Evolutionary conservation across 108 stramenopile species (phyloP).

Genomic region (Epithemia pelagica): DNA sequence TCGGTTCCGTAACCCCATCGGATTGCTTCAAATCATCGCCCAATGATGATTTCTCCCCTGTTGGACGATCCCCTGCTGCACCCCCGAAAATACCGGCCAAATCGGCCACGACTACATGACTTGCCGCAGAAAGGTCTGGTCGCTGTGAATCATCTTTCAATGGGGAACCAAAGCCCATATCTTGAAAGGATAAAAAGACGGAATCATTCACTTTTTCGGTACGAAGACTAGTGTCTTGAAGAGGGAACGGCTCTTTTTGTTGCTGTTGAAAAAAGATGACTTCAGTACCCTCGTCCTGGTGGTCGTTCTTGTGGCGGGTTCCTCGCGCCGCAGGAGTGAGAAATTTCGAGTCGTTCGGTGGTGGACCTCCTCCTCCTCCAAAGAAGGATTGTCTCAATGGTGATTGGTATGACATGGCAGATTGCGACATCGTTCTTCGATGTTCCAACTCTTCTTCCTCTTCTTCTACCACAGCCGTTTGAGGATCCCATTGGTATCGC

Average conservation of each 20-base stretch:
- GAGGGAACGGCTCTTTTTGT: too few relatives aligned
- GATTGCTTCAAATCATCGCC: not conserved
- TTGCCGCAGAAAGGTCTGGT: not conserved
- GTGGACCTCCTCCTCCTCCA: too few relatives aligned
- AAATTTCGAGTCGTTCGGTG: too few relatives aligned
- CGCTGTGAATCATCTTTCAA: not conserved
- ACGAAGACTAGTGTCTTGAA: not conserved
- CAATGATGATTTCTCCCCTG: not conserved
- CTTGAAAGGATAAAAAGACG: not conserved
- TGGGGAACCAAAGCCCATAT: not conserved
- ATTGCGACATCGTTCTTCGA: not conserved
- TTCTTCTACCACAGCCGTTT: too few relatives aligned
- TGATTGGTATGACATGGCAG: not conserved
- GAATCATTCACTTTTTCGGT: not conserved
- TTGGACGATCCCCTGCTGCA: not conserved
- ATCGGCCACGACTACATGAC: not conserved
- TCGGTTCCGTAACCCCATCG: not conserved
- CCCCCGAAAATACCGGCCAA: not conserved
- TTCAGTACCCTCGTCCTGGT: not conserved
- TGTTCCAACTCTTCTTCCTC: not conserved
- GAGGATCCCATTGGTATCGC: too few relatives aligned
- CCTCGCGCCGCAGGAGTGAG: too few relatives aligned
- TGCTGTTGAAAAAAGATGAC: not conserved
- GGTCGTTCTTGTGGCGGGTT: too few relatives aligned
- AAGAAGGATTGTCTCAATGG: too few relatives aligned